Evolutionary conservation across 306 rosid genomes (phyloP), one percentile per base, ranked within the genome.

Genomic region (Casuarina cunninghamiana): DNA sequence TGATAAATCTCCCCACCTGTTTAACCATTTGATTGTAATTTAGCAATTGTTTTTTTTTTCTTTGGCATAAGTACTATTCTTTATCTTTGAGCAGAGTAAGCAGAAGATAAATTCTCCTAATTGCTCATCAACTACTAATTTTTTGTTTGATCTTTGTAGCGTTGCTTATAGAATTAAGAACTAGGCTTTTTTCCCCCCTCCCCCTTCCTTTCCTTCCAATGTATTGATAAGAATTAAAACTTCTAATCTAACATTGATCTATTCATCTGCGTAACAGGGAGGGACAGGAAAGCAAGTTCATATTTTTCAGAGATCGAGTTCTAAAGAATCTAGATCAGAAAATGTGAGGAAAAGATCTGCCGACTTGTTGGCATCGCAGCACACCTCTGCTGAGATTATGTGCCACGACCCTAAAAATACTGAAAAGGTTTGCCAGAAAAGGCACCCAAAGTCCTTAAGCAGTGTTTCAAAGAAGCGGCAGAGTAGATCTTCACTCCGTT

Each of bases 381-480:
- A 84, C 12, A 79, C 83, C 67, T 79, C 81, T 55, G 53, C 83
- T 54, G 78, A 60, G 81, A 82, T 83, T 66, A 53, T 19, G 19
- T 63, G 16, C 19, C 71, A 80, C 73, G 42, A 65, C 26, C 74
- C 69, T 58, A 84, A 83, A 67, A 74, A 79, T 67, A 76, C 38
- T 43, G 79, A 78, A 38, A 76, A 62, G 65, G 70, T 53, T 39
- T 71, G 10, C 41, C 80, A 32, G 60, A 84, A 84, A 77, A 84
- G 79, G 91, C 83, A 54, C 74, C 78, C 44, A 6, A 86, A 87
- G 77, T 80, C 89, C 76, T 69, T 78, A 63, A 76, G 81, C 38
- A 71, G 77, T 61, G 77, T 74, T 77, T 79, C 51, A 50, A 89
- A 85, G 86, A 77, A 76, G 80, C 84, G 82, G 70, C 89, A 50